phyloP scores from a whole-genome alignment of 2,329 filamentous ascomycete genomes.

The Seiridium cupressi region DNA sequence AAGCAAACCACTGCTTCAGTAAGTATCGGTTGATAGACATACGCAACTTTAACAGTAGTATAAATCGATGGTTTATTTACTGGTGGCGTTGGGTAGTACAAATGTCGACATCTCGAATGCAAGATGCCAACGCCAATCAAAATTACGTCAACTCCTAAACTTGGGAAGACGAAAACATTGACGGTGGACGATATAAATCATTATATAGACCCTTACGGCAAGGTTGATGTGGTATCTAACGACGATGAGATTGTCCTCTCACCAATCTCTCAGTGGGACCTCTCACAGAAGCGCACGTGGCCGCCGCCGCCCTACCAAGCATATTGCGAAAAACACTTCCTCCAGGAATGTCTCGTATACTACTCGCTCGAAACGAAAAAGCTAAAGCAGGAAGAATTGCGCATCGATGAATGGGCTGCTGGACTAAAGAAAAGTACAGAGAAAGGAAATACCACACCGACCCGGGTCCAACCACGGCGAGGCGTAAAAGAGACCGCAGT shows the following conservation, averaged over 20 bases:
- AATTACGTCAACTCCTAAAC: background rate
- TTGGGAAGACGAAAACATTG: no score
- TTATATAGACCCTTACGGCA: conserved; percentile 21
- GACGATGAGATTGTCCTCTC: background rate
- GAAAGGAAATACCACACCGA: background rate
- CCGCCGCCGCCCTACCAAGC: conserved; percentile 18
- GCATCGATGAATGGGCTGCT: background rate
- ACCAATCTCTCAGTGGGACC: conserved; percentile 5
- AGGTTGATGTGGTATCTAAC: background rate
- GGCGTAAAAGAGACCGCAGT: background rate
- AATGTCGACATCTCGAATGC: background rate
- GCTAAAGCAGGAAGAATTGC: conserved; percentile 9
- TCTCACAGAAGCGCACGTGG: conserved; percentile 13
- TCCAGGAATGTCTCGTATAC: conserved; percentile 24
- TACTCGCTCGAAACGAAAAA: conserved; percentile 13
- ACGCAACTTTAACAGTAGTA: no score
- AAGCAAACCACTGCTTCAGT: no score
- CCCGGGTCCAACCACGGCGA: background rate
- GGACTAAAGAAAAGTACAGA: background rate
- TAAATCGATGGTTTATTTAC: no score
- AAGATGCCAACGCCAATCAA: background rate
- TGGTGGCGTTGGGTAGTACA: no score
- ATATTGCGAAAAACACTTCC: conserved; percentile 23
- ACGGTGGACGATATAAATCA: background rate
- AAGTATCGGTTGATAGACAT: no score